phyloP scores from a whole-genome alignment of 768 basidiomycete species.

The Hygrophorus russula region DNA sequence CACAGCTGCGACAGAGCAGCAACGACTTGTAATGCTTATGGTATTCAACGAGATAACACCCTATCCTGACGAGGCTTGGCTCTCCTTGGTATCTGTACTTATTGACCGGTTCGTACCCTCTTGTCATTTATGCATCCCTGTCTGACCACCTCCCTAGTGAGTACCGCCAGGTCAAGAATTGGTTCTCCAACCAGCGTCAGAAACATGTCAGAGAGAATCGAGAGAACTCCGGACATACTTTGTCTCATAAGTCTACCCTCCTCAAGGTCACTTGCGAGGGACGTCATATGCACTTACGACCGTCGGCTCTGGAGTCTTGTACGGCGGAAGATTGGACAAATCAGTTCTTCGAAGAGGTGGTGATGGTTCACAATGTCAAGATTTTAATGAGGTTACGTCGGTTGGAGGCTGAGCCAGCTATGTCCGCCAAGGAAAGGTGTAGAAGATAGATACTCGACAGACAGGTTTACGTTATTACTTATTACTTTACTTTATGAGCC shows the following conservation, averaged over 20 bases:
- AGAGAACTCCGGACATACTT: slow-evolving; percentile 12
- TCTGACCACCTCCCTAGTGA: neutral
- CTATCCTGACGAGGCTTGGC: slow-evolving; percentile 54
- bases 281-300: slow-evolving; percentile 35
- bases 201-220: slow-evolving; percentile 22
- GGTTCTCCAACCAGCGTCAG: slow-evolving; percentile 58
- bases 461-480: too few species aligned
- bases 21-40: slow-evolving; percentile 48
- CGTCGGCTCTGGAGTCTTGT: slow-evolving; percentile 34
- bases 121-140: neutral
- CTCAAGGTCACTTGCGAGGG: slow-evolving; percentile 23
- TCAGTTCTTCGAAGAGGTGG: slow-evolving; percentile 47
- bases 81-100: slow-evolving; percentile 44
- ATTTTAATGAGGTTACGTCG: slow-evolving; percentile 10
- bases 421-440: neutral
- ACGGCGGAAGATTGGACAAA: slow-evolving; percentile 43
- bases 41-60: slow-evolving; percentile 56
- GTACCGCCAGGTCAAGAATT: slow-evolving; percentile 34
- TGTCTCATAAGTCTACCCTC: slow-evolving; percentile 9
- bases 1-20: slow-evolving; percentile 45
- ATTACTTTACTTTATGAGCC: too few species aligned
- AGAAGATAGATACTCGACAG: too few species aligned
- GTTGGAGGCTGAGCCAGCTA: neutral
- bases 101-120: slow-evolving; percentile 33
- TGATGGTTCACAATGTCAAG: slow-evolving; percentile 45